A percentile compares a stretch with the other conserved stretches of the same genome.
These are phyloP conservation scores for Backusella psychrophila DNA, from an alignment of 192 early-diverging fungal species.

Conservation along the genomic window DNA sequence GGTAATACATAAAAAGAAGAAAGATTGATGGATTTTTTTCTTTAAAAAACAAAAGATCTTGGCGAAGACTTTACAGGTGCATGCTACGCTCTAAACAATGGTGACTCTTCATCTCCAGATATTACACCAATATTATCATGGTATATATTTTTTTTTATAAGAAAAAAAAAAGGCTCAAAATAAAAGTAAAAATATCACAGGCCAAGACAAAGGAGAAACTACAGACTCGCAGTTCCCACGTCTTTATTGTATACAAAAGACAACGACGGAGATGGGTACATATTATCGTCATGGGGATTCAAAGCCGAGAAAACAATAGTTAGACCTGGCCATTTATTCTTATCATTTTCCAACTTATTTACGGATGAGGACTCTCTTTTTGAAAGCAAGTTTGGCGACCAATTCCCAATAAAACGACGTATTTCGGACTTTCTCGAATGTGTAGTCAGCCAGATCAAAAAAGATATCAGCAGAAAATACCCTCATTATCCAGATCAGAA, in stretches of 20 bases:
- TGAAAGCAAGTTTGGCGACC: conserved; percentile 39
- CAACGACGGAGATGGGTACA: conserved; percentile 18
- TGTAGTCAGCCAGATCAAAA: background rate
- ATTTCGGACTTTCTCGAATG: background rate
- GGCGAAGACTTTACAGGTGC: conserved; percentile 44
- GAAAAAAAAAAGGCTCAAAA: background rate
- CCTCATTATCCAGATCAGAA: too few relatives aligned
- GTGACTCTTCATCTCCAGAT: background rate
- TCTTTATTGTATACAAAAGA: conserved; percentile 33
- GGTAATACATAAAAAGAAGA: background rate
- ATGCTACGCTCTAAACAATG: conserved; percentile 21
- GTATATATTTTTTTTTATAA: conserved; percentile 21
- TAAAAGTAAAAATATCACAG: conserved; percentile 23
- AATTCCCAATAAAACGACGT: conserved; percentile 43
- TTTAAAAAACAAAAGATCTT: conserved; percentile 14
- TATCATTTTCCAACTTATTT: conserved; percentile 38
- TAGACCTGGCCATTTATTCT: conserved; percentile 24
- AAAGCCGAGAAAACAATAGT: conserved; percentile 13
- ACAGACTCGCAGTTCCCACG: conserved; percentile 39
- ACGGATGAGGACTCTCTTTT: conserved; percentile 26
- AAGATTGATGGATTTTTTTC: background rate
- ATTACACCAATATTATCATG: background rate
- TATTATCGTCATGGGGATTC: conserved; percentile 30
- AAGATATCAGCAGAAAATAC: background rate
- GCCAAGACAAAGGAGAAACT: conserved; percentile 12